Conservation (phyloP, 2,329 filamentous ascomycete species). For the Cladophialophora exuberans region DNA sequence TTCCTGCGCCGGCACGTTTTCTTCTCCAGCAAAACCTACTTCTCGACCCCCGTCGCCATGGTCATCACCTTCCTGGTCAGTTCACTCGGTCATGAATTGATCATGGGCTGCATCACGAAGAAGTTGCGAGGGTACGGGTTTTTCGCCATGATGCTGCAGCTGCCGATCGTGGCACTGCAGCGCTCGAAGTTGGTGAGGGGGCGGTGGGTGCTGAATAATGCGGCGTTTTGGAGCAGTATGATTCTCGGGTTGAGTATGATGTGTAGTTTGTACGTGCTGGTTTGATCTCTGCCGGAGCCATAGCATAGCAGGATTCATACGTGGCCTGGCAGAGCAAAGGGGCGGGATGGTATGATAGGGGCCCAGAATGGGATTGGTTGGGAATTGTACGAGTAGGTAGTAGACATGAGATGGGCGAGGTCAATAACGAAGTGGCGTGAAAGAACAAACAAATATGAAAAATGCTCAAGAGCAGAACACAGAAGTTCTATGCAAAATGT, state of each 20-base stretch:
- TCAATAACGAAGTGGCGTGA: too few relatives aligned
- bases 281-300: too few relatives aligned
- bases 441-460: too few relatives aligned
- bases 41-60: slow-evolving; percentile 78
- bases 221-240: slow-evolving; percentile 91
- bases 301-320: too few relatives aligned
- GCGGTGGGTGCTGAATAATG: slow-evolving; percentile 79
- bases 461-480: too few relatives aligned
- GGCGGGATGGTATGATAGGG: too few relatives aligned
- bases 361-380: too few relatives aligned
- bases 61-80: slow-evolving; percentile 90
- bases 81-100: slow-evolving; percentile 86
- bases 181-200: slow-evolving; percentile 75
- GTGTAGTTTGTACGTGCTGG: slow-evolving; percentile 63
- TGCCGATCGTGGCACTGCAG: slow-evolving; percentile 93
- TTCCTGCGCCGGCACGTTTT: slow-evolving; percentile 96
- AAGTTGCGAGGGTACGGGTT: slow-evolving; percentile 95
- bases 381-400: too few relatives aligned
- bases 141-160: slow-evolving; percentile 91
- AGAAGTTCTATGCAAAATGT: too few relatives aligned
- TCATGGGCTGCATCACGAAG: slow-evolving; percentile 98
- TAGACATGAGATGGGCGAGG: too few relatives aligned
- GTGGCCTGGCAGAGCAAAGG: too few relatives aligned
- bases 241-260: slow-evolving; percentile 79
- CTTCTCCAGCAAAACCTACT: slow-evolving; percentile 73